Percentiles rank a stretch among this genome's conserved stretches.
phyloP scores from a whole-genome alignment of 2,329 filamentous ascomycete genomes.

The Pseudocercospora pini-densiflorae region DNA sequence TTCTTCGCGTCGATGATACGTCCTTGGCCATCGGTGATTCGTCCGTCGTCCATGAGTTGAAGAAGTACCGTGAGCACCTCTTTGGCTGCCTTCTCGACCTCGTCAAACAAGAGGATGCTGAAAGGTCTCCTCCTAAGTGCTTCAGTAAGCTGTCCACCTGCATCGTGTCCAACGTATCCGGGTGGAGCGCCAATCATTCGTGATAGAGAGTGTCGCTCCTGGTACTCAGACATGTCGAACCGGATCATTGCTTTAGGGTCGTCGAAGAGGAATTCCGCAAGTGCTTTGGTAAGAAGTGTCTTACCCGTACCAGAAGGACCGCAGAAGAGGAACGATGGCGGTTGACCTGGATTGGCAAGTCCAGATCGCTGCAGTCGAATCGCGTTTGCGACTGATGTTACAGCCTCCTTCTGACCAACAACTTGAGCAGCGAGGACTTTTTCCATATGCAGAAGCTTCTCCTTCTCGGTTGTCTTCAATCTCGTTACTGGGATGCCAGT shows the following conservation, averaged over 20 bases:
- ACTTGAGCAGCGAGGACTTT: slow-evolving; percentile 81
- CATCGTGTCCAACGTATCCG: slow-evolving; percentile 95
- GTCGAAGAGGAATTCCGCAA: slow-evolving; percentile 98
- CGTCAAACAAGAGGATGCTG: slow-evolving; percentile 96
- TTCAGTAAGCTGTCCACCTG: slow-evolving; percentile 94
- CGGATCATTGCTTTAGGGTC: slow-evolving; percentile 97
- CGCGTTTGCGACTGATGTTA: slow-evolving; percentile 89
- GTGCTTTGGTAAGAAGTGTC: slow-evolving; percentile 92
- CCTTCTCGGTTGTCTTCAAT: slow-evolving; percentile 93
- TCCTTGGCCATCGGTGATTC: slow-evolving; percentile 97
- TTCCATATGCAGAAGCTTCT: slow-evolving; percentile 99
- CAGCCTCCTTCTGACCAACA: slow-evolving; percentile 92
- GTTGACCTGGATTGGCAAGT: slow-evolving; percentile 92
- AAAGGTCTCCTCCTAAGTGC: slow-evolving; percentile 92
- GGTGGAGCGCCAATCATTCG: slow-evolving; percentile 98
- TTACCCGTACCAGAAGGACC: slow-evolving; percentile 98
- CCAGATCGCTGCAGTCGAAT: slow-evolving; percentile 95
- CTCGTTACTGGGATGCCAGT: slow-evolving; percentile 98
- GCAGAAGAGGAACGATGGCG: slow-evolving; percentile 98
- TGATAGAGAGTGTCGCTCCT: slow-evolving; percentile 92
- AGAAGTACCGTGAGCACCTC: slow-evolving; percentile 94
- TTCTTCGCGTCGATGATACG: slow-evolving; percentile 93
- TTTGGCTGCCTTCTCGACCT: slow-evolving; percentile 98
- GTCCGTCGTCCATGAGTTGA: slow-evolving; percentile 99
- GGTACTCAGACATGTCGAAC: slow-evolving; percentile 99